phyloP scores from a whole-genome alignment of 257 asterid genomes.

The Fraxinus pennsylvanica region DNA sequence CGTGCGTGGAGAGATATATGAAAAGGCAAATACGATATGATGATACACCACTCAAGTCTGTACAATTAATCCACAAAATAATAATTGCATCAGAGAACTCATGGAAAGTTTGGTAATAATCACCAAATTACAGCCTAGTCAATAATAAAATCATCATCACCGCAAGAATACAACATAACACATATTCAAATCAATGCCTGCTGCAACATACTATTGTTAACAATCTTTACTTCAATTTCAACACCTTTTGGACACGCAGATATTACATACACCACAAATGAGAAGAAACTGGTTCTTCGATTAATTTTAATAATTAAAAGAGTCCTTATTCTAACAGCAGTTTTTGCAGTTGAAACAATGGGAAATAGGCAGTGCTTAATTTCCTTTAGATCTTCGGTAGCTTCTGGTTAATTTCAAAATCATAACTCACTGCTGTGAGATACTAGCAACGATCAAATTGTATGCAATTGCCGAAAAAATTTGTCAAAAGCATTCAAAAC shows the following conservation, averaged over 20 bases:
- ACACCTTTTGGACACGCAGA: background rate
- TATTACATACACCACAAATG: background rate
- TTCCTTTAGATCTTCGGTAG: background rate
- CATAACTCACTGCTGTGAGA: background rate
- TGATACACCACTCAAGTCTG: constrained; percentile 12
- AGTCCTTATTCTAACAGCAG: background rate
- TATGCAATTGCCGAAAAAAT: background rate
- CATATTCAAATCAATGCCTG: background rate
- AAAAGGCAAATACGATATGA: constrained; percentile 8
- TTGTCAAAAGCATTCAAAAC: background rate
- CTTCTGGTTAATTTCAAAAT: background rate
- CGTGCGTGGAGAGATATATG: background rate
- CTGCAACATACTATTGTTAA: background rate
- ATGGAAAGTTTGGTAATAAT: background rate
- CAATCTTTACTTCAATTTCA: background rate
- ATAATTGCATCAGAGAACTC: background rate
- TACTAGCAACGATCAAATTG: background rate
- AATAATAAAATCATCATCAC: background rate
- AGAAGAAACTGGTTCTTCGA: background rate
- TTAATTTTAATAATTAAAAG: background rate
- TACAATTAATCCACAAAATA: background rate
- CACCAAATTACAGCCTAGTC: background rate
- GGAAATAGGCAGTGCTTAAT: background rate
- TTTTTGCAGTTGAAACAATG: background rate
- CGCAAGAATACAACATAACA: background rate